Evolutionary conservation across 768 basidiomycete species (phyloP), one percentile per base, ranked within the genome.

Genomic region (Serendipita sp.): DNA sequence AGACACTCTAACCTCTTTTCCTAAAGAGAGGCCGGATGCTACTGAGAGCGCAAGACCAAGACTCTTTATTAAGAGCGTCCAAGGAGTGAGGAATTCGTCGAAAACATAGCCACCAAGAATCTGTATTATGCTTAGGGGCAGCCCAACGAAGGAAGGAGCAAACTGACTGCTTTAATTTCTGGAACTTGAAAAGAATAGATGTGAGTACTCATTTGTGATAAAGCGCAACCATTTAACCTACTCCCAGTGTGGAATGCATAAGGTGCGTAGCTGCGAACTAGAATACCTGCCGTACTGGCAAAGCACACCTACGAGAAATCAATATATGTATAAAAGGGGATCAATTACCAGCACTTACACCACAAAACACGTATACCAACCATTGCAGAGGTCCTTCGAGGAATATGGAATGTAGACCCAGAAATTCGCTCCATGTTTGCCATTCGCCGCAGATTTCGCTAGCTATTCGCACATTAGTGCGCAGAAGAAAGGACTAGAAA

Each of bases 71-170:
- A 92, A 76, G 32, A 95, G 78, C 0, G 88, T 92, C 86, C 89
- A 90, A 0, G 84, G 82, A 7, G 87, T 83, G n/a, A 95, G 78
- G 73, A 91, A 92, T 0, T 86, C 82, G 69, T 92, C 88, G 47
- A 95, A 83, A 4, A 92, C 89, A 70, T 90, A 92, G 45, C 91
- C 89, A 30, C 84, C 83, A 16, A 92, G 77, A 67, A 90, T 88
- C 86, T 88, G 67, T 2, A 34, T 11, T 8, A 24, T 54, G 11
- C 1, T 41, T 51, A 34, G 41, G 38, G 46, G 34, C 45, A 35
- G 28, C 47, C 24, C 24, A 24, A 41, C 60, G 47, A n/a, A 24
- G 3, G 38, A 1, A 48, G 10, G 18, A 5, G 8, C n/a, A 35
- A 1, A 72, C 82, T 65, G 70, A 86, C 86, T 58, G 86, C 86